Conservation (phyloP, 352 stramenopile species). For the Globisporangium middletonii region DNA sequence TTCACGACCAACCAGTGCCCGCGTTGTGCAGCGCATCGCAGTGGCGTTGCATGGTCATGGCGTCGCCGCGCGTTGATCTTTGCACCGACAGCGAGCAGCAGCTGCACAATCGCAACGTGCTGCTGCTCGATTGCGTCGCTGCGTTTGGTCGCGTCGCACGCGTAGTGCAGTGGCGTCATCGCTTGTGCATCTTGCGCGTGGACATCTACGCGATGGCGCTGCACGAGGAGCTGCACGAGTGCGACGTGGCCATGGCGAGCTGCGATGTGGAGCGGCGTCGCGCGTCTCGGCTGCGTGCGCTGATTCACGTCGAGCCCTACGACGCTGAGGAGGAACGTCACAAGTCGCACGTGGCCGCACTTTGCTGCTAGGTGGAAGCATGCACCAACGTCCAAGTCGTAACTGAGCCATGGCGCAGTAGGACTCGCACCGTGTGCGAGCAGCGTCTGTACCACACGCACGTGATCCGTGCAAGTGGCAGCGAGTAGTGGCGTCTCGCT, state of each 20-base stretch:
- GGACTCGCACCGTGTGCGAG: constrained; percentile 21
- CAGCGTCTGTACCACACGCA: constrained; percentile 27
- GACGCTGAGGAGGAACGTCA: constrained; percentile 18
- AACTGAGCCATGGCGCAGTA: constrained; percentile 8
- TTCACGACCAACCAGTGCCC: constrained; percentile 24
- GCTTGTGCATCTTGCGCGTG: constrained; percentile 19
- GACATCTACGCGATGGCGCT: constrained; percentile 15
- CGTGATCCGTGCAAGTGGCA: constrained; percentile 24
- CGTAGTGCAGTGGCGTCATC: constrained; percentile 37
- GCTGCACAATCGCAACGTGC: constrained; percentile 22
- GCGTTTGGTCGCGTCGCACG: constrained; percentile 19
- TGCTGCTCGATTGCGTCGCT: constrained; percentile 4
- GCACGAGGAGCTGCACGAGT: constrained; percentile 21
- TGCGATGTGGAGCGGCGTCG: constrained; percentile 17
- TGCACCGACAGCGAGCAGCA: constrained; percentile 17
- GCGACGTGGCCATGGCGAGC: constrained; percentile 16
- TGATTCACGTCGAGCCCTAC: constrained; percentile 19
- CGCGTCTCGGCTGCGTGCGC: neutral
- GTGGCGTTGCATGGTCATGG: constrained; percentile 19
- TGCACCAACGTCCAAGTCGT: constrained; percentile 15
- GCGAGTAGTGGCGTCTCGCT: constrained; percentile 28
- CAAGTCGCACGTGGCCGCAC: constrained; percentile 17
- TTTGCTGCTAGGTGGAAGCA: constrained; percentile 28
- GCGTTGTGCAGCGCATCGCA: constrained; percentile 26
- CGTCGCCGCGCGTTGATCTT: constrained; percentile 13